A percentile compares a stretch with the other conserved stretches of the same genome.
Evolutionary conservation across 768 basidiomycete species (phyloP).

Genomic region (Epithele typhae): DNA sequence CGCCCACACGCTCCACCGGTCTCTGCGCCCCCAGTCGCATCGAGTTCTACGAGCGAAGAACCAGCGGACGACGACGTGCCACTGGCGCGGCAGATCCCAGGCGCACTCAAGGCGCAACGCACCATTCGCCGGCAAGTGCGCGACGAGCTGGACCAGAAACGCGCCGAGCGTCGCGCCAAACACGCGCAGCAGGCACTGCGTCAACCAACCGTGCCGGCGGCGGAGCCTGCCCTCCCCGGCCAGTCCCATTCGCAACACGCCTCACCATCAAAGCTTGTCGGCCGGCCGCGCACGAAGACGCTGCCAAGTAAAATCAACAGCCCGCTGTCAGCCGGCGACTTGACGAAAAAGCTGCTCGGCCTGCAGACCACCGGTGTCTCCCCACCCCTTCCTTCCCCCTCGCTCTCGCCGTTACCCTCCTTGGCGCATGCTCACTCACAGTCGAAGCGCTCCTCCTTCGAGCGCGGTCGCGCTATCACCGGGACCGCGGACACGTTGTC

Average conservation of each 20-base stretch:
- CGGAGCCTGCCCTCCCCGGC: background rate
- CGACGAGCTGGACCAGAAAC: constrained; percentile 60
- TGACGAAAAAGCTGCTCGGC: constrained; percentile 52
- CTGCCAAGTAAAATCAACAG: constrained; percentile 35
- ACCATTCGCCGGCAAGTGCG: constrained; percentile 70
- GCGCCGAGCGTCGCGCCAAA: constrained; percentile 26
- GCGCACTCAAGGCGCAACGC: constrained; percentile 77
- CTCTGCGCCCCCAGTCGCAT: constrained; percentile 5
- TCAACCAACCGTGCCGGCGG: constrained; percentile 5
- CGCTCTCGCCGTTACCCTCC: constrained; percentile 6
- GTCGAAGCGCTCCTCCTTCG: constrained; percentile 13
- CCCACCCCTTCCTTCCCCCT: background rate
- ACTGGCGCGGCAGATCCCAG: constrained; percentile 77
- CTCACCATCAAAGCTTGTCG: constrained; percentile 16
- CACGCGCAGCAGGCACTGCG: constrained; percentile 12
- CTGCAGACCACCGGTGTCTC: constrained; percentile 33
- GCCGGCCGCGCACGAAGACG: constrained; percentile 41
- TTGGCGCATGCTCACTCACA: constrained; percentile 5
- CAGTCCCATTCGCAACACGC: background rate
- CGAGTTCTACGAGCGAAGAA: constrained; percentile 11
- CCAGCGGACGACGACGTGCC: constrained; percentile 69
- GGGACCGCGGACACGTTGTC: constrained; percentile 1
- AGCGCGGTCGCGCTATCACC: constrained; percentile 6
- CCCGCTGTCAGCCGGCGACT: constrained; percentile 51
- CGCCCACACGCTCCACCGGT: constrained; percentile 17